Evolutionary conservation across 768 basidiomycete genomes (phyloP).

Genomic region (Suillus sp.): DNA sequence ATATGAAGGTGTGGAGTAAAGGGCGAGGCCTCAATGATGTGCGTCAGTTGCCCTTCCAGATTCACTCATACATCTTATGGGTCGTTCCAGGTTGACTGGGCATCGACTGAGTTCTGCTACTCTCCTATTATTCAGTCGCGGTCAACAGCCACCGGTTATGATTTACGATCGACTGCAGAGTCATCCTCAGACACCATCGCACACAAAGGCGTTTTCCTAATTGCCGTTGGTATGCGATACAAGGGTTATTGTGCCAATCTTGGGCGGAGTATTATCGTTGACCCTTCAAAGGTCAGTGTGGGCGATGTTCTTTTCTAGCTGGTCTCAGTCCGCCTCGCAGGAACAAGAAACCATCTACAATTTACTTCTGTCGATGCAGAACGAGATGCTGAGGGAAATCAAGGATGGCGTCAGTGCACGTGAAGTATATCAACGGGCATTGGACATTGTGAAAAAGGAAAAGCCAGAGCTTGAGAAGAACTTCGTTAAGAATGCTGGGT

Average conservation of each 20-base stretch:
- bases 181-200: constrained; percentile 83
- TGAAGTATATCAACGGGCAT: constrained; percentile 80
- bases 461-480: constrained; percentile 80
- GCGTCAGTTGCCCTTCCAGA: constrained; percentile 31
- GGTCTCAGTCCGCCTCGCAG: constrained; percentile 42
- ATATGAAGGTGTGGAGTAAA: constrained; percentile 91
- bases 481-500: constrained; percentile 89
- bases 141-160: constrained; percentile 81
- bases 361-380: constrained; percentile 75
- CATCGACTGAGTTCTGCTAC: constrained; percentile 91
- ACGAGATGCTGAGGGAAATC: constrained; percentile 71
- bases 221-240: constrained; percentile 87
- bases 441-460: constrained; percentile 71
- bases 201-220: constrained; percentile 85
- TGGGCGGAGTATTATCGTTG: constrained; percentile 93
- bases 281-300: constrained; percentile 74
- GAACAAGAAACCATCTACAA: constrained; percentile 90
- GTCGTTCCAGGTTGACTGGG: constrained; percentile 75
- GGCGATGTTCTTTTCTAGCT: background rate
- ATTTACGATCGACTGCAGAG: constrained; percentile 83
- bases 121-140: constrained; percentile 95
- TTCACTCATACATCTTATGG: constrained; percentile 6
- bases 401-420: constrained; percentile 76
- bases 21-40: constrained; percentile 76
- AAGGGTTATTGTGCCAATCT: constrained; percentile 92